Conservation (phyloP, 163 green algal species). For the Volvox carteri region DNA sequence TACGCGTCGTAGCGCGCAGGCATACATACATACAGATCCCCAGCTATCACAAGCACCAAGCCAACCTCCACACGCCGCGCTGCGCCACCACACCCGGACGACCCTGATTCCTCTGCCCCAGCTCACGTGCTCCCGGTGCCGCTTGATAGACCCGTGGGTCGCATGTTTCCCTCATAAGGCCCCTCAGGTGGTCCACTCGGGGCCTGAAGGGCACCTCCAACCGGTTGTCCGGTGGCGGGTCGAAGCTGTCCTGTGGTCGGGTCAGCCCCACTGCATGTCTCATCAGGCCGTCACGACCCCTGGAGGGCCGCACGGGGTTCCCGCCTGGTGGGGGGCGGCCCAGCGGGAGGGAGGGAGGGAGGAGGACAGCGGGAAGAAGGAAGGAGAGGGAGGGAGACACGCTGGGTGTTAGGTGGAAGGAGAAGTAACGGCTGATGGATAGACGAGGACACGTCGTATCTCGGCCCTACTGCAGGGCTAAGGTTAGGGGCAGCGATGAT, state of each 20-base stretch:
- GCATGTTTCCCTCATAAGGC: slow-evolving; percentile 4
- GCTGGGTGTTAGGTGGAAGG: no score
- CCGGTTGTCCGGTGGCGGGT: slow-evolving; percentile 74
- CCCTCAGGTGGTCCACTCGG: slow-evolving; percentile 22
- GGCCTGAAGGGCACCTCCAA: slow-evolving; percentile 62
- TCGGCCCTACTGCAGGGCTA: no score
- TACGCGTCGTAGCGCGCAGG: no score
- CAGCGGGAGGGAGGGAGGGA: not conserved
- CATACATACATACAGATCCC: no score
- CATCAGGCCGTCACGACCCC: slow-evolving; percentile 10
- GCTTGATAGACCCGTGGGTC: not conserved
- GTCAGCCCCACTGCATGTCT: slow-evolving; percentile 40
- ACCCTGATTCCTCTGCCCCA: no score
- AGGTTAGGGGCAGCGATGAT: no score
- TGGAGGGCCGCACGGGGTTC: not conserved
- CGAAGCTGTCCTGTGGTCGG: slow-evolving; percentile 75
- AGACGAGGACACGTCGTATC: no score
- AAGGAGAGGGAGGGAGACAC: no score
- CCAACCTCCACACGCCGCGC: no score
- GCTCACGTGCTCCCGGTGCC: slow-evolving; percentile 3
- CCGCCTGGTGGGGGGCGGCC: not conserved
- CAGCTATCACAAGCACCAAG: no score
- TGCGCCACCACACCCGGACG: no score
- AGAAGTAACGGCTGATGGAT: no score
- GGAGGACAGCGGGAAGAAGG: not conserved